Base-by-base conservation (phyloP, 2,329 filamentous ascomycete genomes). In the Cytospora paraplurivora region DNA sequence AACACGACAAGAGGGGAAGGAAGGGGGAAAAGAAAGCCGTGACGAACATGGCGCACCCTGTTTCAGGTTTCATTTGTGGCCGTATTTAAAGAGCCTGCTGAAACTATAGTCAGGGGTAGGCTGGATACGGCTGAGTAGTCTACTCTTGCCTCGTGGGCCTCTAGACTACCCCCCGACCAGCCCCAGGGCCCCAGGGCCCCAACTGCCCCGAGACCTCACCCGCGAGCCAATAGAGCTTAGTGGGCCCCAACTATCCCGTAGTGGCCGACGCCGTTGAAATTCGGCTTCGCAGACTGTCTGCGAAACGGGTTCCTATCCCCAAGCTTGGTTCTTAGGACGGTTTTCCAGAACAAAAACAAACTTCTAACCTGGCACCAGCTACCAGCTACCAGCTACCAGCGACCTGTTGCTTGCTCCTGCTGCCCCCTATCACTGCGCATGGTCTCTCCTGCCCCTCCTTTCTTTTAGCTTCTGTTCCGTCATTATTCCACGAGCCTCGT, bases 11-110 rank as follows among this genome's bases (percentile, higher is more conserved):
- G 44, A 41, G 51, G 27, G 27, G 27, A 27, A 27, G 27, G 27
- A 27, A 27, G 27, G 27, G 27, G 27, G 27, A 27, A 51, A 38
- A 17, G 34, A 52, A 61, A 51, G 49, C 55, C 51, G 58, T 61
- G 58, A 7, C 41, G 47, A 49, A 59, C 47, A 51, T 51, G 56
- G 56, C n/a, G 17, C 32, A 19, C 47, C 50, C 47, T 52, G 51
- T 54, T 61, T 55, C 50, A 60, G 35, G 58, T 61, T 61, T 61
- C 58, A 61, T 61, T 61, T 61, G 58, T 33, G 58, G 58, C 55
- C 58, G 58, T 61, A 61, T 61, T 61, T 38, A 21, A 52, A 49
- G 33, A 55, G 58, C 21, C 47, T 21, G 50, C 58, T 60, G 51
- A 55, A 61, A 37, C 12, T 47, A 50, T 21, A 32, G 58, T 61